A percentile compares a stretch with the other conserved stretches of the same genome.
These are phyloP conservation scores for Arbutus unedo DNA, from an alignment of 148 eudicot genomes.

Conservation along the genomic window DNA sequence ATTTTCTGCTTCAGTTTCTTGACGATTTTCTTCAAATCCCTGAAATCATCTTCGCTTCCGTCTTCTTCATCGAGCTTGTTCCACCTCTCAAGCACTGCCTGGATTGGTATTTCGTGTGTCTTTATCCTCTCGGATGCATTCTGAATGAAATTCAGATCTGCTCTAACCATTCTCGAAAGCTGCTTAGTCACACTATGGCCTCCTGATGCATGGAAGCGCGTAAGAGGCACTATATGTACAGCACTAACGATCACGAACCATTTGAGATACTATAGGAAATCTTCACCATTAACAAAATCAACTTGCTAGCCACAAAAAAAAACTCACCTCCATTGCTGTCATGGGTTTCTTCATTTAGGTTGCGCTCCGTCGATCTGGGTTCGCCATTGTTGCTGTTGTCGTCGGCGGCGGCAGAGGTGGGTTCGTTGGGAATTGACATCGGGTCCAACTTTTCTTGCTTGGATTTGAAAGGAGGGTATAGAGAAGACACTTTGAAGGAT, in stretches of 20 bases:
- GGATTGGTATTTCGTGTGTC: too few relatives aligned
- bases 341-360: neutral
- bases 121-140: neutral
- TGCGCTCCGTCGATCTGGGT: neutral
- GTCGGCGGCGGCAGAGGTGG: neutral
- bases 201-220: neutral
- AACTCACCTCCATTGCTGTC: neutral
- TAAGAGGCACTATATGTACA: neutral
- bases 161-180: neutral
- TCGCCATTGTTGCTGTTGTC: neutral
- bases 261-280: neutral
- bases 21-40: constrained; percentile 18
- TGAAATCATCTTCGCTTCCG: constrained; percentile 4
- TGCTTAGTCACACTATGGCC: neutral
- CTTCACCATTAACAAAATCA: neutral
- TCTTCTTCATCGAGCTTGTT: neutral
- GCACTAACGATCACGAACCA: neutral
- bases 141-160: neutral
- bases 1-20: constrained; percentile 23
- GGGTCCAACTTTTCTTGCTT: neutral
- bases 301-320: neutral
- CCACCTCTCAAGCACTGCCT: neutral
- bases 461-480: neutral
- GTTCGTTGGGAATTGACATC: neutral
- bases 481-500: neutral